These are phyloP conservation scores for Fusarium heterosporum DNA, from an alignment of 2,329 filamentous ascomycete species.

Conservation along the genomic window DNA sequence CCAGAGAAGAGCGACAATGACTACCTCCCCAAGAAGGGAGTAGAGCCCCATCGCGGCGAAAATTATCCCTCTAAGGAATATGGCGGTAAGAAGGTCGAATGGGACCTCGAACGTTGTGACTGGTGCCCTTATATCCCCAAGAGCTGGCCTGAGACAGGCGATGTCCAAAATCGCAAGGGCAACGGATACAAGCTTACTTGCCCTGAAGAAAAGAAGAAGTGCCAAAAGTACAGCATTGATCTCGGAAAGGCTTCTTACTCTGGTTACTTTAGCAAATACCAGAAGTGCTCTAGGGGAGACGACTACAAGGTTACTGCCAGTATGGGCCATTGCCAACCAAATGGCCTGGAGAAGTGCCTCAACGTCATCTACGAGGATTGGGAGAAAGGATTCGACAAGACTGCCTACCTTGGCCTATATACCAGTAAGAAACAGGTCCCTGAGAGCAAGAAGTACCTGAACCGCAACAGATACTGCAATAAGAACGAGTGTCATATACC, in stretches of 20 bases:
- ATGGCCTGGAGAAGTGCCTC: conserved; percentile 30
- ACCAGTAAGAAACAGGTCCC: conserved; percentile 1
- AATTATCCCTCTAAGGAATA: not conserved
- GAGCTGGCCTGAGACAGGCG: not conserved
- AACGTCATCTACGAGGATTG: conserved; percentile 31
- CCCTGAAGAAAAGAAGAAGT: conserved; percentile 34
- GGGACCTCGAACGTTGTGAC: conserved; percentile 19
- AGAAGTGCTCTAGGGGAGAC: conserved; percentile 25
- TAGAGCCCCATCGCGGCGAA: not conserved
- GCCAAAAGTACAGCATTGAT: conserved; percentile 32
- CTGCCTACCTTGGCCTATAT: conserved; percentile 35
- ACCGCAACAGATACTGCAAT: conserved; percentile 36
- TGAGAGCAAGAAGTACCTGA: conserved; percentile 30
- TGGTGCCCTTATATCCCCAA: conserved; percentile 22
- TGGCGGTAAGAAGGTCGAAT: conserved; percentile 25
- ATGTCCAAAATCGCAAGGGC: not conserved
- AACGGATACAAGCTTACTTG: conserved; percentile 19
- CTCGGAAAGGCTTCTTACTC: conserved; percentile 26
- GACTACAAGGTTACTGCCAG: conserved; percentile 35
- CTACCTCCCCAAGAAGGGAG: not conserved
- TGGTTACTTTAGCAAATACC: conserved; percentile 5
- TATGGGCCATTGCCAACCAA: conserved; percentile 16
- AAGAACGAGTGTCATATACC: conserved; percentile 36
- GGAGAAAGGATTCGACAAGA: conserved; percentile 29
- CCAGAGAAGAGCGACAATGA: not conserved